Evolutionary conservation across 495 filamentous ascomycete species (phyloP), one percentile per base, ranked within the genome.

Genomic region (Xeromyces bisporus): DNA sequence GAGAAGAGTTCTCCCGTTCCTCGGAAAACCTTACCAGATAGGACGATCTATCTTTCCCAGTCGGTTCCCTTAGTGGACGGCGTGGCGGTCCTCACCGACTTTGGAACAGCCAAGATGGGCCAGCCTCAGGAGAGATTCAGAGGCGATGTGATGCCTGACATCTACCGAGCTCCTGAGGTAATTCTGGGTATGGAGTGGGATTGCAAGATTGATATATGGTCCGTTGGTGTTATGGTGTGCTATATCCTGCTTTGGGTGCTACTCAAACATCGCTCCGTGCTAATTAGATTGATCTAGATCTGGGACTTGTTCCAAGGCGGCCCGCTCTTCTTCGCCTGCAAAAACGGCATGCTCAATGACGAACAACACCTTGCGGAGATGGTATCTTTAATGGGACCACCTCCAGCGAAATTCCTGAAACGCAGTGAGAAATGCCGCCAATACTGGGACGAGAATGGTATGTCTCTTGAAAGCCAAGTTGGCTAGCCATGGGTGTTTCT

Each of bases 291-390:
- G 15, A 11, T 13, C 12, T 17, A 46, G 44, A 18, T 33, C 10
- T 47, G 40, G 43, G 40, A 43, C 27, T 16, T 47, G 4, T 20
- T 39, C 5, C 15, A 43, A 16, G 36, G 26, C 13, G 17, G 21
- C 17, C 36, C 43, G 23, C 38, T 42, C 11, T 41, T 47, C 26
- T 38, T 37, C 17, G 44, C 33, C 7, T 40, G 35, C 26, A 33
- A 35, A 15, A 32, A 40, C 17, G 17, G 34, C 23, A 25, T 27
- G 10, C 36, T 40, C 3, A 26, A 32, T 35, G 46, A 56, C 32
- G 47, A 53, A 18, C 44, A 55, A 18, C 51, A 55, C 37, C 28
- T 55, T 9, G 47, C 51, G 1, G 49, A 57, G 40, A 51, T 57
- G 43, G 39, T 53, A 16, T 43, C 42, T 21, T 37, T 49, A 16